These are phyloP conservation scores for Populus nigra DNA, from an alignment of 345 rosid species.

Conservation along the genomic window DNA sequence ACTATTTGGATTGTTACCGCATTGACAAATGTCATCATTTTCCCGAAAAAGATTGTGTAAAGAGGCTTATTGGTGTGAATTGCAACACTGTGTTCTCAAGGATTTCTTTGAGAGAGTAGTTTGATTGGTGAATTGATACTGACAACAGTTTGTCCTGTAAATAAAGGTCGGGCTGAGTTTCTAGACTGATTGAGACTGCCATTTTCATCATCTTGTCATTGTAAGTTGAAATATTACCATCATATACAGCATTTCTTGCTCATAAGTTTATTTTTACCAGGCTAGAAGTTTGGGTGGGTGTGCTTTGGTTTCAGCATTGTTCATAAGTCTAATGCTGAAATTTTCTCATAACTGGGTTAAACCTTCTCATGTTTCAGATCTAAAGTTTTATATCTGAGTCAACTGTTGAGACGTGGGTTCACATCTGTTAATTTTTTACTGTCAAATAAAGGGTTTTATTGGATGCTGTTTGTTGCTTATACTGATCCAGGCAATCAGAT, in stretches of 20 bases:
- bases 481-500: not conserved
- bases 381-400: not conserved
- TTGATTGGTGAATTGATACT: not conserved
- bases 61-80: not conserved
- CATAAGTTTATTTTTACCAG: not conserved
- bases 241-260: not conserved
- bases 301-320: not conserved
- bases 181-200: constrained; percentile 6
- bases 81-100: not conserved
- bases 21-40: not conserved
- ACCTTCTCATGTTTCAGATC: not conserved
- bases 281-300: not conserved
- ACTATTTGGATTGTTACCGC: not conserved
- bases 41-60: not conserved
- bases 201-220: not conserved
- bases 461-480: not conserved
- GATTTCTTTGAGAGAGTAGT: not conserved
- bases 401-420: not conserved
- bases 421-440: not conserved
- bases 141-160: not conserved
- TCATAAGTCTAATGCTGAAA: not conserved
- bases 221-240: not conserved
- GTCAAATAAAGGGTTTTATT: not conserved
- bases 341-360: not conserved
- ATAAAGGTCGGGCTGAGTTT: not conserved